Evolutionary conservation across 495 filamentous ascomycete species (phyloP).

Genomic region (Elasticomyces elasticus): DNA sequence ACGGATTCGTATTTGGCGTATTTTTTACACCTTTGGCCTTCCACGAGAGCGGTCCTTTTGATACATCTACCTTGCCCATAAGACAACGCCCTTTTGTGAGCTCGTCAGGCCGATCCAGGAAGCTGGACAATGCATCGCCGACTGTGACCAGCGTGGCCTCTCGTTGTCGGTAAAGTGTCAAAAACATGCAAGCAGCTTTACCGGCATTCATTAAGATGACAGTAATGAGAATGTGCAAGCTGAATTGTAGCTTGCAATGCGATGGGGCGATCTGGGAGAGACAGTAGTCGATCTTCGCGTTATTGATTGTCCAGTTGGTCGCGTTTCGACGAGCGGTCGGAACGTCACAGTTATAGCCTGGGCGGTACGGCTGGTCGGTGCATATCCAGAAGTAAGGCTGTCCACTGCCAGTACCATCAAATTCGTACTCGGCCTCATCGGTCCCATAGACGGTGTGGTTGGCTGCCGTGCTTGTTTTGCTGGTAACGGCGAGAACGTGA

Average conservation of each 20-base stretch:
- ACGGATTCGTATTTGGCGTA: not conserved
- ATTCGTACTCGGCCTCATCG: not conserved
- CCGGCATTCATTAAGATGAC: constrained; percentile 35
- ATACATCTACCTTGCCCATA: not conserved
- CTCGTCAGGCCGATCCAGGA: constrained; percentile 28
- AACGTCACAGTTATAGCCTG: constrained; percentile 1
- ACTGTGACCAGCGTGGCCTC: constrained; percentile 37
- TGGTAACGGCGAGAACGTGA: constrained; percentile 23
- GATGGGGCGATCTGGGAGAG: constrained; percentile 28
- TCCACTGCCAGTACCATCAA: not conserved
- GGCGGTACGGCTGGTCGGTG: not conserved
- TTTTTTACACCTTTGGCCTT: constrained; percentile 21
- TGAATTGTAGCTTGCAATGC: constrained; percentile 39
- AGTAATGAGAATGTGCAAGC: constrained; percentile 31
- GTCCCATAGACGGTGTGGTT: constrained; percentile 10
- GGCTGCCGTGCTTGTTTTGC: not conserved
- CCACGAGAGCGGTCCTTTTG: constrained; percentile 27
- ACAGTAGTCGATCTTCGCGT: constrained; percentile 32
- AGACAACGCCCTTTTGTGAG: not conserved
- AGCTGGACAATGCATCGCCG: constrained; percentile 44
- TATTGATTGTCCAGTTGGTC: constrained; percentile 16
- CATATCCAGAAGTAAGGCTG: constrained; percentile 20
- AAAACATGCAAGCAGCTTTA: constrained; percentile 34
- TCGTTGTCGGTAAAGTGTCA: constrained; percentile 24
- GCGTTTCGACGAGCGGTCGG: not conserved